phyloP scores from a whole-genome alignment of 2,329 filamentous ascomycete species.

The Phaeophleospora eucalypticola region DNA sequence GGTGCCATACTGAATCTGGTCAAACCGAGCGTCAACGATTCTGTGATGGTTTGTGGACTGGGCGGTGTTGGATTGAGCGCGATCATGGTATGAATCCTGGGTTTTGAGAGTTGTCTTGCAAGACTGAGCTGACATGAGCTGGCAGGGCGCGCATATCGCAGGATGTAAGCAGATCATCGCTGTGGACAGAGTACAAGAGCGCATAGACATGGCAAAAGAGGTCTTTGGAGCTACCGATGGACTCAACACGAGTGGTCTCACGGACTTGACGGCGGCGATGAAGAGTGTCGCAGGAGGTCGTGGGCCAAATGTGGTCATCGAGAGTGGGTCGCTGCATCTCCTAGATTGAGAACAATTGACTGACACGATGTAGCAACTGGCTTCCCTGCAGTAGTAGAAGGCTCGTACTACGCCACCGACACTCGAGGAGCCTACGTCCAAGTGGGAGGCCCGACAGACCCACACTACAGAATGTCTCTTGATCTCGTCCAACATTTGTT shows the following conservation, averaged over 20 bases:
- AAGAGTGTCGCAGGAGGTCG: conserved; percentile 28
- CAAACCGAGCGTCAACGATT: conserved; percentile 20
- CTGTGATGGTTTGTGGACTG: conserved; percentile 23
- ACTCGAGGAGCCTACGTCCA: conserved; percentile 43
- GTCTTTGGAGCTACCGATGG: conserved; percentile 38
- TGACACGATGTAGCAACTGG: conserved; percentile 15
- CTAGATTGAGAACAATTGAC: not conserved
- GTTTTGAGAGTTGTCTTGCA: not conserved
- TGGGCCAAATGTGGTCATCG: conserved; percentile 43
- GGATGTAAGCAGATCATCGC: conserved; percentile 36
- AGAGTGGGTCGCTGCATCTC: conserved; percentile 24
- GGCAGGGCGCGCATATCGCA: conserved; percentile 22
- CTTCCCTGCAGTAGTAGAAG: conserved; percentile 16
- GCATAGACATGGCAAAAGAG: conserved; percentile 35
- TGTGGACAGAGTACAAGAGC: conserved; percentile 33
- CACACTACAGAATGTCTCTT: conserved; percentile 38
- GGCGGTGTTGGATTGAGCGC: conserved; percentile 31
- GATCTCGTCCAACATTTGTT: conserved; percentile 38
- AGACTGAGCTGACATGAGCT: not conserved
- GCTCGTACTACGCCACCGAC: conserved; percentile 16
- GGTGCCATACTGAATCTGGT: conserved; percentile 25
- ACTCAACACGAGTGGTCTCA: conserved; percentile 32
- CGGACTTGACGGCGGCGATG: conserved; percentile 30
- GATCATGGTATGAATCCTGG: conserved; percentile 31
- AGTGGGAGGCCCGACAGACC: conserved; percentile 41